Conservation (phyloP, 495 filamentous ascomycete genomes). For the Neurospora hispaniola region DNA sequence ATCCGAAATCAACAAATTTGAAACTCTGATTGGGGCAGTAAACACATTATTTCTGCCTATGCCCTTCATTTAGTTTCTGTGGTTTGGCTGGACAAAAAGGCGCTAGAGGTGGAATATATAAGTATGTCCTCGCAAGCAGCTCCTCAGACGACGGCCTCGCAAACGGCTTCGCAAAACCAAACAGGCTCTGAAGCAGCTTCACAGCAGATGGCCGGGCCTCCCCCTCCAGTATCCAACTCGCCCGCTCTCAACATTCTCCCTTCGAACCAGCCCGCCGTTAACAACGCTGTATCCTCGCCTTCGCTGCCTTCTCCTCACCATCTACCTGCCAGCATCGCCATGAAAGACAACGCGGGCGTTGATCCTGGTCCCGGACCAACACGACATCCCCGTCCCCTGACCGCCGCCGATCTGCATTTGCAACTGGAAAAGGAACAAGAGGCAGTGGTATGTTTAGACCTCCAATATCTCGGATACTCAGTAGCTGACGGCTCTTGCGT, state of each 20-base stretch:
- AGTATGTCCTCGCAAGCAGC: neutral
- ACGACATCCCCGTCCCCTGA: constrained; percentile 75
- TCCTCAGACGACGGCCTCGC: neutral
- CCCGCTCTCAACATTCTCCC: constrained; percentile 38
- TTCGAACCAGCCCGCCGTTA: constrained; percentile 42
- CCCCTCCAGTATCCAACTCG: constrained; percentile 20
- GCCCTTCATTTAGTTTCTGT: neutral
- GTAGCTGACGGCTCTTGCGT: neutral
- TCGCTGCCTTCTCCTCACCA: constrained; percentile 10
- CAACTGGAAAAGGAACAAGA: constrained; percentile 91
- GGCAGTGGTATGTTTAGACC: constrained; percentile 55
- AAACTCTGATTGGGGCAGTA: neutral
- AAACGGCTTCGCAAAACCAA: neutral
- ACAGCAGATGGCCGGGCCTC: constrained; percentile 18
- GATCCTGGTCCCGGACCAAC: constrained; percentile 56
- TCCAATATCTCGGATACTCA: neutral
- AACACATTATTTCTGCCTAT: neutral
- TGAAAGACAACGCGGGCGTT: constrained; percentile 45
- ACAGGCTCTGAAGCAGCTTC: constrained; percentile 9
- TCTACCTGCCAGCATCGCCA: constrained; percentile 19
- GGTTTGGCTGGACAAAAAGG: neutral
- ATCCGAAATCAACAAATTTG: neutral
- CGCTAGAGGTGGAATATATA: neutral
- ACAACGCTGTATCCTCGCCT: constrained; percentile 33
- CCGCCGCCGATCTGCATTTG: constrained; percentile 74